Base-by-base conservation (phyloP, 331 rosid species). In the Stylosanthes scabra region DNA sequence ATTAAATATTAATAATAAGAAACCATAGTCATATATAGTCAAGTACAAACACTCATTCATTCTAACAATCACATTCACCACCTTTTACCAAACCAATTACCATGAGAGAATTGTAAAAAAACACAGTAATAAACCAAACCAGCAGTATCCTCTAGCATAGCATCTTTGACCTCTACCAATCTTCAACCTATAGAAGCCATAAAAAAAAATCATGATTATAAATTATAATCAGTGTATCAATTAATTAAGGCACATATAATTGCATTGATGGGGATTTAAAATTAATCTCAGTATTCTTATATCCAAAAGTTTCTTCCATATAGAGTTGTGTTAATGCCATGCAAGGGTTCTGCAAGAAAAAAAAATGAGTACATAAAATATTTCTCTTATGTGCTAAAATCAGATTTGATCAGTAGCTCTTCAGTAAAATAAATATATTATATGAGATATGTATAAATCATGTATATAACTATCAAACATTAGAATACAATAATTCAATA, bases 61-160 rank as follows among this genome's bases (percentile, higher is more conserved):
- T 12, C 44, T n/a, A 59, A 31, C 25, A 12, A 59, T 29, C 63
- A 58, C 39, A 58, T 27, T 44, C 49, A 2, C 14, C 4, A 0
- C 25, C 25, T 27, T 40, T 58, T 28, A 39, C 15, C 41, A 10
- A 58, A 10, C 14, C 63, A 27, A 58, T 20, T 20, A 20, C 59
- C 11, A 16, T 39, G 44, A 47, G 50, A 13, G 12, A 47, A 59
- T n/a, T 66, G 59, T 66, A n/a, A 68, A 68, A 68, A 68, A 37
- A 8, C 27, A 60, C 34, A 60, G 39, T 34, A 34, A 34, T 6
- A 34, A 34, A 34, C 39, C 39, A 34, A 34, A 34, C 39, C 66
- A 20, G 25, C 52, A 45, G 13, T 46, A 45, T 37, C 25, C 25
- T 28, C 69, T 45, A 65, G 20, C 25, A 14, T 52, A 15, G 58